phyloP scores from a whole-genome alignment of 2,329 filamentous ascomycete species.

The Colletotrichum eremochloae region DNA sequence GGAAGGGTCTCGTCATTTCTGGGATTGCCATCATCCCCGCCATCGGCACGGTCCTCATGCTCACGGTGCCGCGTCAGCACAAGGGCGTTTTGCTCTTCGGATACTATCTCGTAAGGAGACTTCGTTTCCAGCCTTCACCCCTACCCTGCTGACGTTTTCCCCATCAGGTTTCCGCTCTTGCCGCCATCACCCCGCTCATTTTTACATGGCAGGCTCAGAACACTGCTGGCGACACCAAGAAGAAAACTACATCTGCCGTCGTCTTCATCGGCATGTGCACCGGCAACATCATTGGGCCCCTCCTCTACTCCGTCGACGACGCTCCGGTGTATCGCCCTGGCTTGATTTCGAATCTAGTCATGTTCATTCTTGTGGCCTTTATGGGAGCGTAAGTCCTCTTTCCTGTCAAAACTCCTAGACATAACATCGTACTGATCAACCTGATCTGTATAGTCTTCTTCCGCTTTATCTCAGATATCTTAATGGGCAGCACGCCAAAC shows the following conservation, averaged over 20 bases:
- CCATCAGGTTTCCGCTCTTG: slow-evolving; percentile 38
- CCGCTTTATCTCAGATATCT: slow-evolving; percentile 64
- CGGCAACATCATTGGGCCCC: slow-evolving; percentile 76
- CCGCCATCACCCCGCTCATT: slow-evolving; percentile 64
- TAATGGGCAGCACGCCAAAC: slow-evolving; percentile 67
- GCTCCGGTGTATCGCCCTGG: slow-evolving; percentile 69
- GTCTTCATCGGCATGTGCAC: slow-evolving; percentile 75
- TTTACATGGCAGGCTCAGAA: slow-evolving; percentile 74
- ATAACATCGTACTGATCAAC: not conserved
- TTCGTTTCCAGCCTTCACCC: fast-evolving
- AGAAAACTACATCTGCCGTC: slow-evolving; percentile 74
- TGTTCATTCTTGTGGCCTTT: slow-evolving; percentile 71
- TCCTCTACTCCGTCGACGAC: slow-evolving; percentile 72
- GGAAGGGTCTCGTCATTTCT: slow-evolving; percentile 60
- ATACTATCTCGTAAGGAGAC: slow-evolving; percentile 59
- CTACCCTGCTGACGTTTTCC: not conserved
- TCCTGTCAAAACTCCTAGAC: fast-evolving
- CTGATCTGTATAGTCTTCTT: slow-evolving; percentile 42
- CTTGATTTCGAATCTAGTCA: slow-evolving; percentile 69
- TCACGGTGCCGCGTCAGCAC: slow-evolving; percentile 60
- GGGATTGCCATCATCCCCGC: slow-evolving; percentile 54
- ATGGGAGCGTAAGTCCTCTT: slow-evolving; percentile 49
- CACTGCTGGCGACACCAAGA: slow-evolving; percentile 78
- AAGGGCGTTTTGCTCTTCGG: slow-evolving; percentile 64
- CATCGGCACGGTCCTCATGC: slow-evolving; percentile 61